phyloP scores from a whole-genome alignment of 2,329 filamentous ascomycete species.

The Shiraia sp. region DNA sequence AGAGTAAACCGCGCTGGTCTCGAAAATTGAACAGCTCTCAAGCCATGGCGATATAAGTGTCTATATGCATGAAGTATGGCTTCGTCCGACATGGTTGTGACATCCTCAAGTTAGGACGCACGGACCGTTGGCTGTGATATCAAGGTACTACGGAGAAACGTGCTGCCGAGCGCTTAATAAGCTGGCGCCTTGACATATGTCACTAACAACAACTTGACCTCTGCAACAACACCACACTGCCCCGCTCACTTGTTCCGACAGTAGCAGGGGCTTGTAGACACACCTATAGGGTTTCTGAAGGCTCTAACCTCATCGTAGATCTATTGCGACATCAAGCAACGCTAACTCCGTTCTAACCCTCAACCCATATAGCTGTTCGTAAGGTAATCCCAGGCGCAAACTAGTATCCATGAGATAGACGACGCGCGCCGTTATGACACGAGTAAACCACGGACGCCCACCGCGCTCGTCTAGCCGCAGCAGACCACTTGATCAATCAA shows the following conservation, averaged over 20 bases:
- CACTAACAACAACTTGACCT: too few relatives aligned
- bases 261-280: constrained; percentile 26
- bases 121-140: constrained; percentile 5
- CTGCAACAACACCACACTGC: constrained; percentile 14
- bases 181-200: constrained; percentile 1
- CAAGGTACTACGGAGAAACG: constrained; percentile 19
- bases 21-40: constrained; percentile 74
- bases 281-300: constrained; percentile 12
- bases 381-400: constrained; percentile 7
- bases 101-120: neutral
- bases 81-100: constrained; percentile 34
- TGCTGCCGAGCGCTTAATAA: constrained; percentile 8
- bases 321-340: constrained; percentile 10
- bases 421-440: constrained; percentile 25
- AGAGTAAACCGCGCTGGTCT: constrained; percentile 67
- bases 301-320: constrained; percentile 1
- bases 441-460: constrained; percentile 28
- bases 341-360: constrained; percentile 14
- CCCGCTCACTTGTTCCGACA: constrained; percentile 20
- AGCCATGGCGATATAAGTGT: constrained; percentile 65
- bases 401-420: constrained; percentile 16
- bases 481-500: constrained; percentile 25
- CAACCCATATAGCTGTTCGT: constrained; percentile 9
- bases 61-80: constrained; percentile 70
- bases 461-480: constrained; percentile 22